Evolutionary conservation across 169 alveolate species (phyloP).

Genomic region (Cryptosporidium baileyi): DNA sequence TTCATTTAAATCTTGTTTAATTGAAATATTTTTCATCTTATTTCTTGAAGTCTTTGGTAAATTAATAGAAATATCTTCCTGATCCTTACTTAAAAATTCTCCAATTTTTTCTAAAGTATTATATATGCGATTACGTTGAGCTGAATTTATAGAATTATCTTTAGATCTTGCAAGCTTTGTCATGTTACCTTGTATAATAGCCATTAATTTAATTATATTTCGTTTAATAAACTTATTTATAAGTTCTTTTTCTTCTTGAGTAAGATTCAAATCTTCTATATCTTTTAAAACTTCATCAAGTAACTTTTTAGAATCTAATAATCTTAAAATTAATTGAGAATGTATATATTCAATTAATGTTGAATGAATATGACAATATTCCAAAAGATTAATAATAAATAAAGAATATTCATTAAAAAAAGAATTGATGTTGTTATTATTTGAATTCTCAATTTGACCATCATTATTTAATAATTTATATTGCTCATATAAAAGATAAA

Average conservation of each 20-base stretch:
- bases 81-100: neutral
- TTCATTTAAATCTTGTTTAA: neutral
- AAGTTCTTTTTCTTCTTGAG: neutral
- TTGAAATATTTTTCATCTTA: neutral
- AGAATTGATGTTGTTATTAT: neutral
- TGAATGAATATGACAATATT: neutral
- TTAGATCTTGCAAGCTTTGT: neutral
- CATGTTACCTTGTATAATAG: neutral
- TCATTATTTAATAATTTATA: no score
- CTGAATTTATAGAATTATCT: neutral
- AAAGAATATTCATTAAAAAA: slow-evolving; percentile 4
- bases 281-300: slow-evolving; percentile 2
- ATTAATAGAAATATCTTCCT: neutral
- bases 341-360: slow-evolving; percentile 8
- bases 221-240: neutral
- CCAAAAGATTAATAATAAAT: neutral
- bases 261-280: slow-evolving; percentile 3
- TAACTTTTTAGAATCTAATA: slow-evolving; percentile 7
- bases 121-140: slow-evolving; percentile 19
- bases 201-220: neutral
- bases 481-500: slow-evolving; percentile 28
- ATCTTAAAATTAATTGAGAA: slow-evolving; percentile 17
- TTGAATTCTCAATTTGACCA: no score
- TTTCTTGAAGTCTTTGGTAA: slow-evolving; percentile 34
- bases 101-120: slow-evolving; percentile 22